Percentiles rank a stretch among this genome's conserved stretches.
Conservation (phyloP, 2,329 filamentous ascomycete species). For the Talaromyces islandicus region DNA sequence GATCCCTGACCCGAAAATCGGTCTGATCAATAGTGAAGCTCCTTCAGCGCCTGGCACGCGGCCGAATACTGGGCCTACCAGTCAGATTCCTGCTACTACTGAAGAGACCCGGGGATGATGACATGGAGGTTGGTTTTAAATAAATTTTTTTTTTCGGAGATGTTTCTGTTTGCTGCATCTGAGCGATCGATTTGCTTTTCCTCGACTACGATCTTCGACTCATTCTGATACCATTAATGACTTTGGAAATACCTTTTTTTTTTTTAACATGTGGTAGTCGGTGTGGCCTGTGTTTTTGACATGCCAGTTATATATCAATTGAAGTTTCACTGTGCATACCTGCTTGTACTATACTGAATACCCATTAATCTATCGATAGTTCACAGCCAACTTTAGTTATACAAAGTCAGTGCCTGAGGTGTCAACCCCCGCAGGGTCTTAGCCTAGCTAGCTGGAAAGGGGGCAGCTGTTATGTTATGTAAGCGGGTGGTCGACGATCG, state of each 20-base stretch:
- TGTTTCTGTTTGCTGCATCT: not conserved
- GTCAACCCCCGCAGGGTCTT: not conserved
- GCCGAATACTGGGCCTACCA: conserved; percentile 25
- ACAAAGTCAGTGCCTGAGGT: not conserved
- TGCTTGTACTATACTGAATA: not conserved
- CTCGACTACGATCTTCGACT: not conserved
- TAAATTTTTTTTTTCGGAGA: conserved; percentile 5
- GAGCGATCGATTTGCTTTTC: not conserved
- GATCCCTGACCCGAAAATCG: conserved; percentile 46
- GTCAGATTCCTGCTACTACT: not conserved
- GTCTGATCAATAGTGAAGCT: conserved; percentile 35
- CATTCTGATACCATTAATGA: not conserved
- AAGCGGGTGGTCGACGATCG: not conserved
- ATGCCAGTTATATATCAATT: not conserved
- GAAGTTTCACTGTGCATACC: no score
- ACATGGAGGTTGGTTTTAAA: not conserved
- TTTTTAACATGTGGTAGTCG: not conserved
- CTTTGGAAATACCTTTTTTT: not conserved
- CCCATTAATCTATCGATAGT: no score
- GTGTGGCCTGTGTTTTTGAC: not conserved
- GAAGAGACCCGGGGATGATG: conserved; percentile 5
- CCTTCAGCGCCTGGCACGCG: conserved; percentile 29
- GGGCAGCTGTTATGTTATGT: not conserved
- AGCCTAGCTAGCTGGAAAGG: not conserved
- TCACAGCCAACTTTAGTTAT: no score